Base-by-base conservation (phyloP, 495 filamentous ascomycete species). In the Annulohypoxylon moriforme region DNA sequence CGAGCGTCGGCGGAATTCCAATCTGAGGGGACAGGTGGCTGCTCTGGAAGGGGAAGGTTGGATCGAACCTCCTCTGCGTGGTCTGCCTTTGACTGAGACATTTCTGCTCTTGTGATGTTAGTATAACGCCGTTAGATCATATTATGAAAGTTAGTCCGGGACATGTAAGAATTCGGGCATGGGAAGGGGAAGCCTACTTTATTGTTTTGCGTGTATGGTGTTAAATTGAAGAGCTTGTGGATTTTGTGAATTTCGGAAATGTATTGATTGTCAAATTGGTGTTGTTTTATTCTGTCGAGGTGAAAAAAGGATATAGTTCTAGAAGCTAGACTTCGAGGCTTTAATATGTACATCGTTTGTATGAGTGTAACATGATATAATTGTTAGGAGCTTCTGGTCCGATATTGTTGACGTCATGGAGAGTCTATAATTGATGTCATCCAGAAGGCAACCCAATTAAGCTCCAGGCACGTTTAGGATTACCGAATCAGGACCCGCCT, bases 11-110 rank as follows among this genome's bases (percentile, higher is more conserved):
- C 82, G 6, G 90, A 91, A 75, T 93, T 89, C 88, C 88, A 94
- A 72, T 84, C 93, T n/a, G 91, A 91, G 18, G 88, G 79, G 13
- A 81, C 80, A 0, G 93, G 92, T 4, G 93, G 92, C 38, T 94
- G 81, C 1, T 95, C 91, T 11, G 93, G 93, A 49, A 95, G 85
- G 31, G 91, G 92, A 20, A 96, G 88, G 80, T 93, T 92, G 73
- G 89, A 78, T 79, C 88, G 83, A 75, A 80, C 82, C 74, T 91
- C 78, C 18, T 89, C 89, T 70, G 94, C 90, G 79, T 90, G 81
- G 47, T 88, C 79, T 59, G 81, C 72, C 78, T 93, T 93, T 82
- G 79, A 81, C 66, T 83, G 65, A 24, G 78, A 18, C 78, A 82
- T 82, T 55, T 71, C 71, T 72, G 16, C 31, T 5, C 13, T 4